Percentiles rank a stretch among this genome's conserved stretches.
These are phyloP conservation scores for Chaetothyriales sp. DNA, from an alignment of 2,329 filamentous ascomycete genomes.

Conservation along the genomic window DNA sequence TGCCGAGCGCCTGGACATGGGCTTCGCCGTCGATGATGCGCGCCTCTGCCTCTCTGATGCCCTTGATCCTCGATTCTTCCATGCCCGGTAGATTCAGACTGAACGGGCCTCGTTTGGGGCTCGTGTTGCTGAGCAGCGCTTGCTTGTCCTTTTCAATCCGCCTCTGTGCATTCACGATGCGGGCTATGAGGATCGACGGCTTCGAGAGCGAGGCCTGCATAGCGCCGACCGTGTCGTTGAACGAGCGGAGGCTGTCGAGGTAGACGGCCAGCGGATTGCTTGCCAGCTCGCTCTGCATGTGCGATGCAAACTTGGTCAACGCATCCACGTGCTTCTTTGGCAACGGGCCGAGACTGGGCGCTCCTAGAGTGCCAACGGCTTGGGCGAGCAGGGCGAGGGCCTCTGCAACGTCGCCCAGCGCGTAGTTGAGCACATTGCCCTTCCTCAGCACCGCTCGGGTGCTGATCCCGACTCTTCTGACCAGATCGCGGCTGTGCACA, in stretches of 20 bases:
- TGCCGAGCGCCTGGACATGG: slow-evolving; percentile 59
- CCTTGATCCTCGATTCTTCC: slow-evolving; percentile 70
- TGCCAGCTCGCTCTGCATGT: slow-evolving; percentile 46
- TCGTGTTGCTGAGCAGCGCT: slow-evolving; percentile 49
- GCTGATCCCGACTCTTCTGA: slow-evolving; percentile 68
- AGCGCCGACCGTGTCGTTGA: slow-evolving; percentile 72
- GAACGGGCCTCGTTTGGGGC: slow-evolving; percentile 29
- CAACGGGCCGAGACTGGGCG: slow-evolving; percentile 34
- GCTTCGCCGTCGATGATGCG: slow-evolving; percentile 54
- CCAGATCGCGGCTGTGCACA: slow-evolving; percentile 75
- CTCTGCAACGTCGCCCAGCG: slow-evolving; percentile 35
- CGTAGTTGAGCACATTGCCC: slow-evolving; percentile 56
- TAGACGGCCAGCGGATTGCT: slow-evolving; percentile 59
- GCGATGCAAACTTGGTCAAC: slow-evolving; percentile 53
- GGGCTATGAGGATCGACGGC: slow-evolving; percentile 60
- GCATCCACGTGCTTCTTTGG: slow-evolving; percentile 53
- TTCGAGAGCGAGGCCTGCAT: slow-evolving; percentile 65
- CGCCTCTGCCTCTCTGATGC: slow-evolving; percentile 71
- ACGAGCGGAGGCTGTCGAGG: slow-evolving; percentile 59
- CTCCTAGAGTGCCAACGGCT: slow-evolving; percentile 35
- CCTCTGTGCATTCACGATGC: slow-evolving; percentile 59
- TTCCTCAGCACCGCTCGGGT: slow-evolving; percentile 70
- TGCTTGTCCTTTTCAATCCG: slow-evolving; percentile 63
- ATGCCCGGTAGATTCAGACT: slow-evolving; percentile 37
- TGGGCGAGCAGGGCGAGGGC: slow-evolving; percentile 28